Percentiles rank a stretch among this genome's conserved stretches.
These are phyloP conservation scores for Parathielavia hyrcaniae DNA, from an alignment of 495 filamentous ascomycete genomes.

Conservation along the genomic window DNA sequence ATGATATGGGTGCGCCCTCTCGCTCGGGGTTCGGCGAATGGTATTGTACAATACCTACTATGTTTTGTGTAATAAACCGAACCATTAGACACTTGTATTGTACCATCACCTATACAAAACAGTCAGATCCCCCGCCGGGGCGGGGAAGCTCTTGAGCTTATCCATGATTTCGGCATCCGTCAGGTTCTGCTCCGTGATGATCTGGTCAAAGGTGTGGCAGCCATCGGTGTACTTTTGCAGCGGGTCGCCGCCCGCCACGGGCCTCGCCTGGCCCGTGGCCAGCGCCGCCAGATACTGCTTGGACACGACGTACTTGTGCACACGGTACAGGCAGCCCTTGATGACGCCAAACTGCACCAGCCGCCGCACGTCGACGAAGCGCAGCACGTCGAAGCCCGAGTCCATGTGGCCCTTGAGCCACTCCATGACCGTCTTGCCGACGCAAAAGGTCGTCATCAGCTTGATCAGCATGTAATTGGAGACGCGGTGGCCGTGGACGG, in stretches of 20 bases:
- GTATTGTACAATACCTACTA: slow-evolving; percentile 3
- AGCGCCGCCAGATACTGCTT: slow-evolving; percentile 45
- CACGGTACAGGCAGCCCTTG: slow-evolving; percentile 88
- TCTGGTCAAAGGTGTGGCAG: slow-evolving; percentile 80
- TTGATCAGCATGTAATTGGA: slow-evolving; percentile 53
- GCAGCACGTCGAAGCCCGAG: slow-evolving; percentile 50
- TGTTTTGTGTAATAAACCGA: neutral
- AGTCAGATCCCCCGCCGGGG: slow-evolving; percentile 43
- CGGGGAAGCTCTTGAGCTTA: slow-evolving; percentile 39
- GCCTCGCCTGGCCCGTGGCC: slow-evolving; percentile 35
- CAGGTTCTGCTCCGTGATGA: slow-evolving; percentile 68
- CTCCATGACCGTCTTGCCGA: slow-evolving; percentile 70
- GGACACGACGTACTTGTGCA: slow-evolving; percentile 81
- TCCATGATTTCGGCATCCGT: slow-evolving; percentile 54
- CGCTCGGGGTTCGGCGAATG: neutral
- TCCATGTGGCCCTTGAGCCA: slow-evolving; percentile 70
- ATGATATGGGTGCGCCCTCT: neutral
- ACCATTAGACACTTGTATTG: neutral
- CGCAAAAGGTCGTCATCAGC: slow-evolving; percentile 72
- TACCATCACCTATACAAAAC: slow-evolving; percentile 42
- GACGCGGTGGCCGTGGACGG: slow-evolving; percentile 27
- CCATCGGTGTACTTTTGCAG: slow-evolving; percentile 72
- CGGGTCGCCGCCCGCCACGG: slow-evolving; percentile 33
- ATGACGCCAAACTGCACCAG: slow-evolving; percentile 94
- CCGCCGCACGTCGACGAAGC: slow-evolving; percentile 75